phyloP scores from a whole-genome alignment of 1,284 basidiomycete species.

The Anthracocystis walkeri region DNA sequence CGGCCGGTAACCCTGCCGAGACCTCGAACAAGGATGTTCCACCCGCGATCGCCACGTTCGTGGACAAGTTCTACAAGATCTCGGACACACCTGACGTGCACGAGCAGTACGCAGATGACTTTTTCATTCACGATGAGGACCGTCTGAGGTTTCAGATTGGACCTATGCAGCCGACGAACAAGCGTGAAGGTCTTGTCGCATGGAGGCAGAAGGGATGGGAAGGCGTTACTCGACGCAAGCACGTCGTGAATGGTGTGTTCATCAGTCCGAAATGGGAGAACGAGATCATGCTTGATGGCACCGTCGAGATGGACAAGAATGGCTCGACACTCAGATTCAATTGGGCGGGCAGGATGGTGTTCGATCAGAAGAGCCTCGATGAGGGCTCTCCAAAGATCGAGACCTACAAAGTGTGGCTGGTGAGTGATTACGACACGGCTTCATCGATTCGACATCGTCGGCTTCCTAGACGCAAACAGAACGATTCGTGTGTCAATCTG shows the following conservation, averaged over 20 bases:
- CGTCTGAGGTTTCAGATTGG: slow-evolving; percentile 53
- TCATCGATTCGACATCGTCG: background rate
- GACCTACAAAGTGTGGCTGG: slow-evolving; percentile 53
- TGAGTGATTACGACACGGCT: slow-evolving; percentile 17
- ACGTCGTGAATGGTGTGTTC: slow-evolving; percentile 48
- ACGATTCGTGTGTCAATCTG: background rate
- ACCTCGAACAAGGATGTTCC: slow-evolving; percentile 35
- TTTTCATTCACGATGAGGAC: slow-evolving; percentile 32
- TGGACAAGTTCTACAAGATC: slow-evolving; percentile 43
- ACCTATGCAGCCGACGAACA: slow-evolving; percentile 46
- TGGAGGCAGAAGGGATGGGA: slow-evolving; percentile 54
- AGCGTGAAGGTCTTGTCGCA: slow-evolving; percentile 30
- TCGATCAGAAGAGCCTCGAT: slow-evolving; percentile 41
- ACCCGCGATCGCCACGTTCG: slow-evolving; percentile 34
- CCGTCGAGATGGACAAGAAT: slow-evolving; percentile 53
- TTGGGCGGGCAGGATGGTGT: slow-evolving; percentile 57
- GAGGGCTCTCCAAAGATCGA: slow-evolving; percentile 42
- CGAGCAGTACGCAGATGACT: slow-evolving; percentile 42
- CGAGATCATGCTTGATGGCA: slow-evolving; percentile 56
- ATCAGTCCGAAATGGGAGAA: slow-evolving; percentile 43
- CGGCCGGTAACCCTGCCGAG: slow-evolving; percentile 35
- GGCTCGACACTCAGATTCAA: slow-evolving; percentile 42
- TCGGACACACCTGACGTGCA: slow-evolving; percentile 47
- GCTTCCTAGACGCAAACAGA: background rate
- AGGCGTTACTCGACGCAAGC: slow-evolving; percentile 44